These are phyloP conservation scores for Jasminum sambac DNA, from an alignment of 257 asterid genomes.

Conservation along the genomic window DNA sequence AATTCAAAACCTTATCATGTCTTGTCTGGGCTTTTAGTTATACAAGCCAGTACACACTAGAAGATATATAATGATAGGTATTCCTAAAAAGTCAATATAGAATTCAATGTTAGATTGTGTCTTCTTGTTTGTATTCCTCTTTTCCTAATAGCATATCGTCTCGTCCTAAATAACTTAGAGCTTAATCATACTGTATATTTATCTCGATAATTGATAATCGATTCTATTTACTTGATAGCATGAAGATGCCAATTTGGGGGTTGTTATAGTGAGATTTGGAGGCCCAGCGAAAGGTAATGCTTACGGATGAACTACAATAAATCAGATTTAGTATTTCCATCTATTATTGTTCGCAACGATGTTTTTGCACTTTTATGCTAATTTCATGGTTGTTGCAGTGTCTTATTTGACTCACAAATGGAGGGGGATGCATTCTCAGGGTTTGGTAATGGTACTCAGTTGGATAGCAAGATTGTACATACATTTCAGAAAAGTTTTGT, in stretches of 20 bases:
- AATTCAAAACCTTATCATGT: conserved; percentile 75
- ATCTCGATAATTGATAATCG: background rate
- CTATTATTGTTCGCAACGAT: background rate
- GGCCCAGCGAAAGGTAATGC: background rate
- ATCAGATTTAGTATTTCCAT: background rate
- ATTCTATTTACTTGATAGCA: background rate
- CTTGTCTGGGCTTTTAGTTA: conserved; percentile 58
- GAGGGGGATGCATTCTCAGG: conserved; percentile 72
- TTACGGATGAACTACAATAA: background rate
- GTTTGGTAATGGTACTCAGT: conserved; percentile 54
- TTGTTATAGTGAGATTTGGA: background rate
- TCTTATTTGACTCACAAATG: conserved; percentile 44
- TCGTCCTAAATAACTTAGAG: background rate
- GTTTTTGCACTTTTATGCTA: background rate
- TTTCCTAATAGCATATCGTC: background rate
- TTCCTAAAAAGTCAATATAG: conserved; percentile 38
- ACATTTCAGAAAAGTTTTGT: conserved; percentile 82
- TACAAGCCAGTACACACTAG: conserved; percentile 50
- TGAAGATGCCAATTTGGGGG: background rate
- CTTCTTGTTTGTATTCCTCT: conserved; percentile 18
- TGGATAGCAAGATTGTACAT: conserved; percentile 70
- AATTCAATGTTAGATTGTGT: conserved; percentile 27
- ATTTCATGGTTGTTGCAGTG: conserved; percentile 33
- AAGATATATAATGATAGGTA: conserved; percentile 52
- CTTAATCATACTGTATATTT: background rate